Evolutionary conservation across 345 rosid genomes (phyloP).

Genomic region (Boechera retrofracta): DNA sequence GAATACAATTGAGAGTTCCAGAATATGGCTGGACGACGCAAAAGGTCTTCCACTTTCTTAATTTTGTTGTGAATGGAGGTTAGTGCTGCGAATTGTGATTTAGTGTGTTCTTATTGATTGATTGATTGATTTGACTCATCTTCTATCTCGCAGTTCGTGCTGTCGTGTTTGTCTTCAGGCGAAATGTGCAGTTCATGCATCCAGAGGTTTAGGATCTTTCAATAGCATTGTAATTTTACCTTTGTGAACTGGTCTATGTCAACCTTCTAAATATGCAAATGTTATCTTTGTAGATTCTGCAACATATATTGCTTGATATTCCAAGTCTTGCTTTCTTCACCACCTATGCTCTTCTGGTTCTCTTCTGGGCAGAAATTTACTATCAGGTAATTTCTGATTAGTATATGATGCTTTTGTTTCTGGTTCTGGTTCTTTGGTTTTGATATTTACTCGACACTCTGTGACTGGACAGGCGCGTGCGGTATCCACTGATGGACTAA

Average conservation of each 20-base stretch:
- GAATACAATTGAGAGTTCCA: constrained; percentile 89
- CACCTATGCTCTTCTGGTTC: constrained; percentile 83
- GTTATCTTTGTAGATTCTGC: constrained; percentile 58
- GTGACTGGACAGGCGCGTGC: constrained; percentile 72
- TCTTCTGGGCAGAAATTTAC: constrained; percentile 98
- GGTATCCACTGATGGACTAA: constrained; percentile 81
- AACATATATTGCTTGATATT: constrained; percentile 78
- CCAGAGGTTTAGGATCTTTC: constrained; percentile 53
- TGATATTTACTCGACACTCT: constrained; percentile 20
- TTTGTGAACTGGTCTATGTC: background rate
- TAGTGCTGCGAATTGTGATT: constrained; percentile 33
- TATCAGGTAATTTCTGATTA: constrained; percentile 62
- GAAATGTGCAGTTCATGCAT: constrained; percentile 61
- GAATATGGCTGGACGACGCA: constrained; percentile 98
- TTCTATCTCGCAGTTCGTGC: constrained; percentile 61
- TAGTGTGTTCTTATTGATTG: background rate
- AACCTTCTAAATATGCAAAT: constrained; percentile 15
- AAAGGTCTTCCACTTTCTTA: constrained; percentile 92
- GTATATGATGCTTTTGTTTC: background rate
- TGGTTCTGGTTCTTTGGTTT: background rate
- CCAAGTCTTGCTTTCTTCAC: constrained; percentile 95
- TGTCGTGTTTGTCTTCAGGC: constrained; percentile 72
- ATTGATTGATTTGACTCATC: constrained; percentile 22
- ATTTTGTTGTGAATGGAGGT: constrained; percentile 93
- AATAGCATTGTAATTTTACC: background rate